Evolutionary conservation across 371 early-diverging fungal species (phyloP).

Genomic region (Gilbertella persicaria): DNA sequence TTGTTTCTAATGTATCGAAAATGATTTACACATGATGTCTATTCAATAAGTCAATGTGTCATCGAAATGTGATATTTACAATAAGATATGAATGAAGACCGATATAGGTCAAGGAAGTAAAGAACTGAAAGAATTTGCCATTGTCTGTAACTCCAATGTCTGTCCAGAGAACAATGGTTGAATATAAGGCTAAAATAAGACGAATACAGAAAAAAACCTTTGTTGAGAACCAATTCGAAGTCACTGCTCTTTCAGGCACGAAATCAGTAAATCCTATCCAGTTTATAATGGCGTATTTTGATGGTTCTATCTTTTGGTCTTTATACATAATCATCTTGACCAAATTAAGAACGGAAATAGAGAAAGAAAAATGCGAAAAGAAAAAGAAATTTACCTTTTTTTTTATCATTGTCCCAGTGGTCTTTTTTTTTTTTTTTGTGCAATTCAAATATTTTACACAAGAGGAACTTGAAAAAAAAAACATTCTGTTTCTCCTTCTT

Average conservation of each 20-base stretch:
- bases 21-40: slow-evolving; percentile 32
- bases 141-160: slow-evolving; percentile 30
- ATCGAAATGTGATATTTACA: slow-evolving; percentile 26
- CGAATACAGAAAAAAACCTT: slow-evolving; percentile 46
- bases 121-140: slow-evolving; percentile 39
- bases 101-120: slow-evolving; percentile 54
- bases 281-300: slow-evolving; percentile 33
- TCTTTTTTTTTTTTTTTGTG: no score
- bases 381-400: no score
- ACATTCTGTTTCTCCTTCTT: no score
- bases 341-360: no score
- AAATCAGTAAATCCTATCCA: slow-evolving; percentile 56
- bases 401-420: no score
- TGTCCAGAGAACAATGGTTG: slow-evolving; percentile 45
- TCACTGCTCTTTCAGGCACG: slow-evolving; percentile 55
- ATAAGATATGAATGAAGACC: slow-evolving; percentile 55
- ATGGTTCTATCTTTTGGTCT: slow-evolving; percentile 24
- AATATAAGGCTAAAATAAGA: slow-evolving; percentile 36
- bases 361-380: no score
- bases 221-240: slow-evolving; percentile 53
- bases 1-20: slow-evolving; percentile 31
- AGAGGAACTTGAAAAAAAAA: no score
- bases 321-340: slow-evolving; percentile 3
- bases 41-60: not conserved
- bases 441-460: no score